Evolutionary conservation across 2,329 filamentous ascomycete species (phyloP), one percentile per base, ranked within the genome.

Genomic region (Corinectria fuckeliana): DNA sequence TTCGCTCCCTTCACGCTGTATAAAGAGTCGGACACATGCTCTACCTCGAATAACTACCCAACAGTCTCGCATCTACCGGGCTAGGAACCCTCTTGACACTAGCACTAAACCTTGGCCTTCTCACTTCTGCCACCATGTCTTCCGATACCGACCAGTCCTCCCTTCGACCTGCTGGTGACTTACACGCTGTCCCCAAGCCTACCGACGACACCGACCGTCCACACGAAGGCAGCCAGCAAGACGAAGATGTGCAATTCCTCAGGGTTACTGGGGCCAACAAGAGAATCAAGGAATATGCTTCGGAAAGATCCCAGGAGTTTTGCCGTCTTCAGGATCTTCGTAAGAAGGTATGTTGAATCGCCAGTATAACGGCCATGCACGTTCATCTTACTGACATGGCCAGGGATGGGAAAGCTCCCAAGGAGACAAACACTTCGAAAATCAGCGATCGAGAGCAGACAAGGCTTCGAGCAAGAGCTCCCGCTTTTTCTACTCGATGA

Each of bases 381-480:
- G 1, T 1, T 25, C 23, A 9, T 10, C n/a, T 5, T 45, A 18
- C 42, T 45, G n/a, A 45, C 9, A 6, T 11, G 16, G 5, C 7
- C 7, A 83, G 81, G 79, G 80, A 18, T 82, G 80, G 79, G 65
- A 76, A 1, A 82, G 75, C 50, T 65, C 74, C 1, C 62, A 71
- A 34, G 82, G 78, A 1, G 80, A 85, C 44, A 50, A 26, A 0
- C 75, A 72, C 60, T 85, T 84, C 66, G 45, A 72, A 48, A 71
- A 67, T 3, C 78, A 81, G 62, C 75, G 78, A 38, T 32, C 68
- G 3, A 62, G 55, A 1, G 74, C 79, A 8, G 80, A 82, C 60
- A 67, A 74, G 1, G 50, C 71, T 1, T 57, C 62, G 20, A 38
- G 59, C 4, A 62, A 69, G 6, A 56, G 36, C 3, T 63, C 63